Evolutionary conservation across 1,284 basidiomycete species (phyloP).

Genomic region (Clitocybe nebularis): DNA sequence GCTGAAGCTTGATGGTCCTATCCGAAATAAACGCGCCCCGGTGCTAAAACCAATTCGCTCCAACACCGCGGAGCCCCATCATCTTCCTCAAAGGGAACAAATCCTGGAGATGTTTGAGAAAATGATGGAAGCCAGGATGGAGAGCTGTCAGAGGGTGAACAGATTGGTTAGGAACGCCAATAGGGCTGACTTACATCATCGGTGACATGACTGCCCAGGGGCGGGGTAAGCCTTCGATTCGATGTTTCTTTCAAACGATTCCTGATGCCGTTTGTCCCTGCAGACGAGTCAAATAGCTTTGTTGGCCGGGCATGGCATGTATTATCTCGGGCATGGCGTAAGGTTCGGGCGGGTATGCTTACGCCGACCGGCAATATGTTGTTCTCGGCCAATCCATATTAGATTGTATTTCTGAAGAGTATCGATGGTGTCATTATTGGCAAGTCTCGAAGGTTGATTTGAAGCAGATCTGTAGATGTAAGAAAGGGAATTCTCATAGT

Average conservation of each 20-base stretch:
- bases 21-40: not conserved
- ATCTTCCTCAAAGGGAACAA: slow-evolving; percentile 32
- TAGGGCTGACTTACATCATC: slow-evolving; percentile 25
- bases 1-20: slow-evolving; percentile 26
- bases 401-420: too few relatives aligned
- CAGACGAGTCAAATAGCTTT: not conserved
- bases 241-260: not conserved
- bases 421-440: too few relatives aligned
- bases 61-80: slow-evolving; percentile 10
- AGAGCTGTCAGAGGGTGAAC: slow-evolving; percentile 64
- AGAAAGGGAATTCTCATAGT: too few relatives aligned
- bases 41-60: slow-evolving; percentile 4
- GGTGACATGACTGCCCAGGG: slow-evolving; percentile 13
- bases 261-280: not conserved
- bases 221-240: slow-evolving; percentile 2
- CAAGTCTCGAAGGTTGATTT: too few relatives aligned
- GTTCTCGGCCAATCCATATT: too few relatives aligned
- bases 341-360: too few relatives aligned
- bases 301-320: too few relatives aligned
- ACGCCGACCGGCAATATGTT: too few relatives aligned
- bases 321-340: too few relatives aligned
- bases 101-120: slow-evolving; percentile 66
- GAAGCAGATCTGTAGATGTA: too few relatives aligned
- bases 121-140: slow-evolving; percentile 69
- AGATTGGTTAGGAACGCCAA: slow-evolving; percentile 54